Evolutionary conservation across 306 rosid species (phyloP), one percentile per base, ranked within the genome.

Genomic region (Cyamopsis tetragonoloba): DNA sequence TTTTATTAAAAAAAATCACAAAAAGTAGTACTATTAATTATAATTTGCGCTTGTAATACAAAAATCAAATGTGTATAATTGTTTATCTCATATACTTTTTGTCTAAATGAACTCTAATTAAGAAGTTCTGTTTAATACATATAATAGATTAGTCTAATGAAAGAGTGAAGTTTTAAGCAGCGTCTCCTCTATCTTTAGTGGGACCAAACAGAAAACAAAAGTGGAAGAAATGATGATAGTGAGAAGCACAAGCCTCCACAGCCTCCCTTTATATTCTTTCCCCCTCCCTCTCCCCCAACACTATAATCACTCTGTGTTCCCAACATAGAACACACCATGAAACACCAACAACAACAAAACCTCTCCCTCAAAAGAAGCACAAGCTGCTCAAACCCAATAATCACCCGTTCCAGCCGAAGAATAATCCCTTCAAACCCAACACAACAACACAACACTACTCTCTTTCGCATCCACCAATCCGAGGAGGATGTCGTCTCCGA

Each of bases 221-320:
- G 77, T 82, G 71, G 8, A 58, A 42, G 50, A 66, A 73, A 80
- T 65, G 50, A 79, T 84, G 74, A 89, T 89, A 50, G 79, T 79
- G 30, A 61, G 51, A 66, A 72, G 71, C 86, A 80, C 85, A 83
- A 83, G 62, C 88, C 82, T 86, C 84, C 96, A 83, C 74, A 37
- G 63, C 32, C 79, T 7, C 77, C 83, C 96, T 91, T 86, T 91
- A 86, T 83, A 85, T 83, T 78, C 75, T 38, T 77, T 74, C 51
- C 47, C 76, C 28, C 69, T 26, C 83, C 87, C 51, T 42, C 76
- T 39, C 69, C 22, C 83, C 87, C 68, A 81, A 84, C 95, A 86
- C 81, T 39, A 87, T 87, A 63, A 89, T 92, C 90, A 84, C 87
- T 31, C 10, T 0, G 20, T 43, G 5, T 35, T 22, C 14, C 18